Evolutionary conservation across 2,329 filamentous ascomycete genomes (phyloP).

Genomic region (Fusarium xylarioides): DNA sequence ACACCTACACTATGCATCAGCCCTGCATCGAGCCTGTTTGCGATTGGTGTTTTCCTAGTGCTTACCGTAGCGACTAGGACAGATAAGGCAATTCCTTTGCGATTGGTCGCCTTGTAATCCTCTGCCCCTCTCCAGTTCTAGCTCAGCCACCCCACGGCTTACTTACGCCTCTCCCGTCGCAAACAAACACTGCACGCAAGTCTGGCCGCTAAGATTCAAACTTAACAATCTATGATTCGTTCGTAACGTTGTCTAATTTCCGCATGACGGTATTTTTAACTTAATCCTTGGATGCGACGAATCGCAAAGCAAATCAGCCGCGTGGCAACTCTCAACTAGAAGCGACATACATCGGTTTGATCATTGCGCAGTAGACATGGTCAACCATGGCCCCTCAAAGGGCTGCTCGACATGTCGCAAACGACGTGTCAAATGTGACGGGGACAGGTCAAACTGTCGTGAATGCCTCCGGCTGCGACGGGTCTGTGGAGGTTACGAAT

Average conservation of each 20-base stretch:
- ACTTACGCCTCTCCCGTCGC: background rate
- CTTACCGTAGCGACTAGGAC: background rate
- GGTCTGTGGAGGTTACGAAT: background rate
- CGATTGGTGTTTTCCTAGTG: background rate
- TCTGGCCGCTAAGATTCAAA: background rate
- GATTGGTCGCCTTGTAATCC: background rate
- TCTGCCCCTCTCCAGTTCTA: background rate
- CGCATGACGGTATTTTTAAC: fast-evolving
- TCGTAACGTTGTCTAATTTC: background rate
- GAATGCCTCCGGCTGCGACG: background rate
- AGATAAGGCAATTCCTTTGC: background rate
- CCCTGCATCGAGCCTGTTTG: background rate
- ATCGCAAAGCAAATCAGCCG: background rate
- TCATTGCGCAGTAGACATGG: background rate
- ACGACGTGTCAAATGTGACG: background rate
- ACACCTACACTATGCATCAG: background rate
- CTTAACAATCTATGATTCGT: background rate
- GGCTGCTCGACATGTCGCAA: background rate
- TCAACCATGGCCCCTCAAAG: background rate
- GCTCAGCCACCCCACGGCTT: background rate
- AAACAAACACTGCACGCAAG: background rate
- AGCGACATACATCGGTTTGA: too few species aligned
- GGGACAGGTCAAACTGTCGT: background rate
- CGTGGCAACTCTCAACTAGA: background rate
- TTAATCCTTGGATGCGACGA: background rate